Percentiles rank a stretch among this genome's conserved stretches.
phyloP scores from a whole-genome alignment of 805 yeast species.

The Spathaspora gorwiae region DNA sequence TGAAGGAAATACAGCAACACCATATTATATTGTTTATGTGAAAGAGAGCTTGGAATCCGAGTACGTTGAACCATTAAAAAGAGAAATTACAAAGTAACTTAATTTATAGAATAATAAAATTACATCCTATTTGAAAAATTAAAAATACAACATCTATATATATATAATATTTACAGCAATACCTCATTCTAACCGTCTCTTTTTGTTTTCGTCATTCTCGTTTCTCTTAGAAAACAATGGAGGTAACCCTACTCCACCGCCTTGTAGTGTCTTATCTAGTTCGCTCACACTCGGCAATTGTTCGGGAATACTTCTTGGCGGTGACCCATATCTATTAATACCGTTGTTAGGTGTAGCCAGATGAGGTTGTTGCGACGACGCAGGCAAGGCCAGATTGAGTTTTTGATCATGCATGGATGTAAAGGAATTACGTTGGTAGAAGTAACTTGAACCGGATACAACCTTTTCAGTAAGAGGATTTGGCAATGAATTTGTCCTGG shows the following conservation, averaged over 20 bases:
- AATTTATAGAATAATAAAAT: background rate
- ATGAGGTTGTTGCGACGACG: background rate
- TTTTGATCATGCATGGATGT: slow-evolving; percentile 13
- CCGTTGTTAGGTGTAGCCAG: background rate
- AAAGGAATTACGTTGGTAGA: slow-evolving; percentile 16
- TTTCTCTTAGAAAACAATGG: slow-evolving; percentile 1
- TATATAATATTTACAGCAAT: background rate
- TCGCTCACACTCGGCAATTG: slow-evolving; percentile 35
- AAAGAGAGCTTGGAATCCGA: slow-evolving; percentile 52
- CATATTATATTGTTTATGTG: slow-evolving; percentile 85
- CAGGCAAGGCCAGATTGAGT: background rate
- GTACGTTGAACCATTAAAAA: slow-evolving; percentile 61
- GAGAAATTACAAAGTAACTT: slow-evolving; percentile 19
- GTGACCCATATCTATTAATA: background rate
- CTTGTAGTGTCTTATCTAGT: slow-evolving; percentile 27
- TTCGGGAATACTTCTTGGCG: slow-evolving; percentile 2
- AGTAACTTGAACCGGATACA: slow-evolving; percentile 3
- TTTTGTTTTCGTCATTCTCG: slow-evolving; percentile 1
- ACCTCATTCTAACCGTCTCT: slow-evolving; percentile 3
- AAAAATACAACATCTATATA: background rate
- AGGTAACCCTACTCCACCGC: background rate
- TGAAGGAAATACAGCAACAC: slow-evolving; percentile 81
- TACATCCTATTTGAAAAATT: background rate
- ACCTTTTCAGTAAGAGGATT: slow-evolving; percentile 12
- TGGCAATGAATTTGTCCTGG: slow-evolving; percentile 20